Evolutionary conservation across 108 stramenopile genomes (phyloP), one percentile per base, ranked within the genome.

Genomic region (Pelagomonas calceolata): DNA sequence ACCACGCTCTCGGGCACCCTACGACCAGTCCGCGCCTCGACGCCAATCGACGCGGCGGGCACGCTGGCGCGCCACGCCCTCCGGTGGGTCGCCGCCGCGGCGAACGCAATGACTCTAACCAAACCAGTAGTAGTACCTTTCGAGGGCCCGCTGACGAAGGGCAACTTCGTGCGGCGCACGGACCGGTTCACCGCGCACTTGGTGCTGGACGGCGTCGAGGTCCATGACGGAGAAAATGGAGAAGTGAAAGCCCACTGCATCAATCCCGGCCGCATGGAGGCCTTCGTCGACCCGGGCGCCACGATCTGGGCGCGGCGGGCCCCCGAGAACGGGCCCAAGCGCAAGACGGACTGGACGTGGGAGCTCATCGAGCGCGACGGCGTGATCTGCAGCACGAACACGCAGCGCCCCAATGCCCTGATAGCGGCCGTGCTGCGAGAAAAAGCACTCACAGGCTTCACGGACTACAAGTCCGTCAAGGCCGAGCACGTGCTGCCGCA

Each of bases 211-310:
- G 33, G 29, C 65, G 33, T 31, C 65, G 65, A 32, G 33, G 0
- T n/a, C n/a, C n/a, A n/a, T n/a, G n/a, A n/a, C n/a, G n/a, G n/a
- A n/a, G n/a, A n/a, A n/a, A n/a, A n/a, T n/a, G n/a, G n/a, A n/a
- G n/a, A n/a, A n/a, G n/a, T 65, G 14, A 14, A 0, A 32, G 5
- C 15, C 31, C 65, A 65, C 65, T 33, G 32, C 32, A 26, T 32
- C 18, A 65, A 65, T 16, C 65, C 65, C 32, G 65, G 65, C 31
- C 65, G 65, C 31, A 65, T 65, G 65, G 65, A 65, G 33, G 65
- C 31, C 0, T 65, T 65, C 26, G 65, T 65, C 18, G 33, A 33
- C 14, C 14, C 65, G 3, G 65, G 65, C 65, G 65, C 65, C 31
- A 4, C 1, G 14, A 16, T 65, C 65, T 65, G 31, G 32, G 10